Evolutionary conservation across 345 rosid genomes (phyloP).

Genomic region (Psidium friedrichsthalianum): DNA sequence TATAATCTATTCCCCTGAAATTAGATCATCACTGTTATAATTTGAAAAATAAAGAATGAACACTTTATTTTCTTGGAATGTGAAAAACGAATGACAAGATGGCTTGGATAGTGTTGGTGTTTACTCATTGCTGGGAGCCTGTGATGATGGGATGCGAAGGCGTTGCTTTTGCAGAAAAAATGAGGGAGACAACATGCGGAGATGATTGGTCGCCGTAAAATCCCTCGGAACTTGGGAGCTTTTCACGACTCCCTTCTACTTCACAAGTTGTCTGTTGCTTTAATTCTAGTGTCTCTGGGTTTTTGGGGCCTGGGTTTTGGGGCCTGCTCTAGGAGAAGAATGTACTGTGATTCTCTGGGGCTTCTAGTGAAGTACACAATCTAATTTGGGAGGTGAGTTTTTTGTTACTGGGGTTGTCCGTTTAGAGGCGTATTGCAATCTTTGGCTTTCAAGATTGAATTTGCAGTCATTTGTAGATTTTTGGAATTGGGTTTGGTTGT

Average conservation of each 20-base stretch:
- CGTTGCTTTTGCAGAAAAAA: not conserved
- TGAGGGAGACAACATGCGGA: not conserved
- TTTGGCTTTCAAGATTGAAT: not conserved
- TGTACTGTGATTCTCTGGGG: not conserved
- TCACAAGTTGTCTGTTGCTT: slow-evolving; percentile 11
- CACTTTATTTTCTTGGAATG: not conserved
- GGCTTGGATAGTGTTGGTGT: not conserved
- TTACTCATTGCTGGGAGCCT: not conserved
- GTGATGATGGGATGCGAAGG: not conserved
- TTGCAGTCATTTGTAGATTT: not conserved
- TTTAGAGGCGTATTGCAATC: not conserved
- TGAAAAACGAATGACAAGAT: not conserved
- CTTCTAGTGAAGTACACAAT: not conserved
- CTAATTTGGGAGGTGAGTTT: slow-evolving; percentile 6
- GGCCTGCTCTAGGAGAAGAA: not conserved
- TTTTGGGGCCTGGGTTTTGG: slow-evolving; percentile 10
- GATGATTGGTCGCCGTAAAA: slow-evolving; percentile 4
- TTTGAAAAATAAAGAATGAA: not conserved
- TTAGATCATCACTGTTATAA: no score
- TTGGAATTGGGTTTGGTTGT: not conserved
- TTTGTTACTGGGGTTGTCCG: not conserved
- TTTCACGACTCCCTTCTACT: not conserved
- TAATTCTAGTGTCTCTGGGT: slow-evolving; percentile 1
- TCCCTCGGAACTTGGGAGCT: not conserved
- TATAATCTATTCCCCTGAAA: no score